Evolutionary conservation across 371 early-diverging fungal species (phyloP), one percentile per base, ranked within the genome.

Genomic region (Apophysomyces ossiformis): DNA sequence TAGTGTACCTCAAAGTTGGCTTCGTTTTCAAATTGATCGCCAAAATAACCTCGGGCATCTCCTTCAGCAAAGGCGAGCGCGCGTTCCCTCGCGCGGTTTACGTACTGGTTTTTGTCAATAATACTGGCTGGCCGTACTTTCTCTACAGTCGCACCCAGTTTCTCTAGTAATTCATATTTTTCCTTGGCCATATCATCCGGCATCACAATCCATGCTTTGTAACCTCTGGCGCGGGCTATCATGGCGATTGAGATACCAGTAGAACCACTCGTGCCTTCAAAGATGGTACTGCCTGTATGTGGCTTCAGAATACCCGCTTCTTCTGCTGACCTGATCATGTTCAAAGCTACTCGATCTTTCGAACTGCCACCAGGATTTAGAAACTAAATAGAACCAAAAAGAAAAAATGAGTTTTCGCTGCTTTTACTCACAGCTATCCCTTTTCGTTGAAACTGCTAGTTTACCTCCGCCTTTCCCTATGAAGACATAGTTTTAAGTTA

Each of bases 231-330:
- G 11, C 88, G 85, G 15, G 92, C 90, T 32, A 96, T 87, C 85
- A 90, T 88, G 7, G 94, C 93, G 41, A 95, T 81, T 0, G 93
- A 92, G 16, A 95, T 93, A 11, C 96, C 93, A 1, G 93, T 92
- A 5, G 93, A 90, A 18, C 95, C 91, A 11, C 96, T 95, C 0
- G 98, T 99, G 16, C 99, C 99, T 68, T 98, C 98, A 74, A 94
- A 95, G 15, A 98, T 80, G 0, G 91, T 90, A n/a, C 86, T 87
- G 18, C 88, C 90, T 7, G 76, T 81, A 57, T 92, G 88, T 21
- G 90, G 89, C 1, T 65, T 69, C 26, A 97, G 78, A 6, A 87
- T 70, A 4, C 87, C 89, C 5, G 76, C 62, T 0, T 63, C 64
- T 71, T 97, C 98, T 2, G 95, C 97, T 5, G 87, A 82, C 47